These are phyloP conservation scores for Tetramitus jugosus DNA, from an alignment of 208 protist species.

Conservation along the genomic window DNA sequence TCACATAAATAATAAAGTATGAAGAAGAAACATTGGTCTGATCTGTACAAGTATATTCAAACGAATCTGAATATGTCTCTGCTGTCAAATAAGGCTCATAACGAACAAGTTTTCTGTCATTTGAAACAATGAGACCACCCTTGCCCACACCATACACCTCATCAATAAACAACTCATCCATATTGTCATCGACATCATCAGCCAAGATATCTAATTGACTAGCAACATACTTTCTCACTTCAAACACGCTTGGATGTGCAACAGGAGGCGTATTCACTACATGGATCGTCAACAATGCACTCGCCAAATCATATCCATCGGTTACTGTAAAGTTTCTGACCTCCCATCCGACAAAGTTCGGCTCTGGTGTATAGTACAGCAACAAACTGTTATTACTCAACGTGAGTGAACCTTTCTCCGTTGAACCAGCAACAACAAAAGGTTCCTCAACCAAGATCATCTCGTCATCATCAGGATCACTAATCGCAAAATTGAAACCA, in stretches of 20 bases:
- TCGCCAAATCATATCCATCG: background rate
- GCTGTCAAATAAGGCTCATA: background rate
- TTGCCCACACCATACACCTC: background rate
- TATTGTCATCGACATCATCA: background rate
- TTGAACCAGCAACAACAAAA: too few species aligned
- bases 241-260: background rate
- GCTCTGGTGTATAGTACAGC: too few species aligned
- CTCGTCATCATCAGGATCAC: too few species aligned
- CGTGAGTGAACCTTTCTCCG: too few species aligned
- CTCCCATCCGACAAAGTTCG: too few species aligned
- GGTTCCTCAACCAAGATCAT: too few species aligned
- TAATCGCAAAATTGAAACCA: too few species aligned
- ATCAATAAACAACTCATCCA: background rate
- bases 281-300: background rate
- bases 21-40: background rate
- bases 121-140: background rate
- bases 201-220: background rate
- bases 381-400: too few species aligned
- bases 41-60: constrained; percentile 11
- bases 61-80: background rate
- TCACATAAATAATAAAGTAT: background rate
- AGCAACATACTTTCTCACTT: background rate
- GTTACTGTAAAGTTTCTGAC: background rate
- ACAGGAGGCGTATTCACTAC: background rate
- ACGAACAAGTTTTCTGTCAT: background rate